These are phyloP conservation scores for Hagleromyces aurorensis DNA, from an alignment of 805 yeast species.

Conservation along the genomic window DNA sequence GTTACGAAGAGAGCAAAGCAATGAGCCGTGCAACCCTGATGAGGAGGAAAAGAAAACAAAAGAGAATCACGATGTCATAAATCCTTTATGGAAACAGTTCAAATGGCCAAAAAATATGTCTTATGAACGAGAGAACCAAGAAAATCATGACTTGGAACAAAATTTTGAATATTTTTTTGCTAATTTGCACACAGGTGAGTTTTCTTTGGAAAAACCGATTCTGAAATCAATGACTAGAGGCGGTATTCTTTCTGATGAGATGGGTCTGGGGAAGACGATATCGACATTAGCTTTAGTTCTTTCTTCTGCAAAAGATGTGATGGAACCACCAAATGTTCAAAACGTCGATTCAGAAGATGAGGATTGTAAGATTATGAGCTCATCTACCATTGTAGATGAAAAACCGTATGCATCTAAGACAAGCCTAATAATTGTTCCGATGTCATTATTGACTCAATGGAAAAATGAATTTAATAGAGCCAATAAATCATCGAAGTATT, in stretches of 20 bases:
- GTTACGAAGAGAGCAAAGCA: conserved; percentile 69
- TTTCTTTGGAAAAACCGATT: conserved; percentile 59
- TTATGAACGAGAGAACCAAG: conserved; percentile 26
- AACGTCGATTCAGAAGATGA: conserved; percentile 1
- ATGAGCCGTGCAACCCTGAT: no score
- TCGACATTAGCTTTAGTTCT: conserved; percentile 70
- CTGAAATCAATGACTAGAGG: conserved; percentile 58
- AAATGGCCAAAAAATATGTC: conserved; percentile 59
- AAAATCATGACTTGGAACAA: conserved; percentile 2
- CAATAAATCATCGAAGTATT: conserved; percentile 36
- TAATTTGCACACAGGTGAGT: conserved; percentile 72
- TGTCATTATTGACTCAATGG: conserved; percentile 91
- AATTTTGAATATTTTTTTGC: conserved; percentile 49
- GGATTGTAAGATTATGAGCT: neutral
- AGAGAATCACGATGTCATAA: conserved; percentile 36
- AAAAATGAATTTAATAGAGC: conserved; percentile 65
- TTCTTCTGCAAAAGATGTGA: conserved; percentile 48
- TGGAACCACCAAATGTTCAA: conserved; percentile 3
- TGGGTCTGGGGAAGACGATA: conserved; percentile 94
- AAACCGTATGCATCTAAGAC: conserved; percentile 56
- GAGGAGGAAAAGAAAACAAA: conserved; percentile 38
- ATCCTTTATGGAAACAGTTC: conserved; percentile 81
- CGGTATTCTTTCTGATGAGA: conserved; percentile 91
- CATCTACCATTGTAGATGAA: conserved; percentile 1
- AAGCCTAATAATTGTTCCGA: conserved; percentile 78